Evolutionary conservation across 495 filamentous ascomycete species (phyloP).

Genomic region (Aspergillus carlsbadensis): DNA sequence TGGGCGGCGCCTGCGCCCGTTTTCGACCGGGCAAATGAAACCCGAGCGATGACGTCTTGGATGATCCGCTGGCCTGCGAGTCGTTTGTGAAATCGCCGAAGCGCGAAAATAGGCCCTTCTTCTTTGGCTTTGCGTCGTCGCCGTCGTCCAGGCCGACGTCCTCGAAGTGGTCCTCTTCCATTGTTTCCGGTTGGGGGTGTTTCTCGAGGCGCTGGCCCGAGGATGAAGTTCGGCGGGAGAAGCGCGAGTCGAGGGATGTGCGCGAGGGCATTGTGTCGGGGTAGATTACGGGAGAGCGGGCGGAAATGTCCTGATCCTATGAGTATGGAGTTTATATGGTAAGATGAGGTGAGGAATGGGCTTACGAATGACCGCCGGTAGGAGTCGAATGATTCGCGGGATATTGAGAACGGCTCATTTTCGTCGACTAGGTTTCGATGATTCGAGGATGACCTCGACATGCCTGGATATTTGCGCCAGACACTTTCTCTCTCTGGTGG

Average conservation of each 20-base stretch:
- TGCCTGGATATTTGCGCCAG: constrained; percentile 73
- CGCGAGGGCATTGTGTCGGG: constrained; percentile 58
- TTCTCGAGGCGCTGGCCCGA: constrained; percentile 52
- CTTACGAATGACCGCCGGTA: constrained; percentile 94
- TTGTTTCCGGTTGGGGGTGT: constrained; percentile 46
- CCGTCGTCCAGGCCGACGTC: constrained; percentile 89
- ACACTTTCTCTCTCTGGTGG: constrained; percentile 82
- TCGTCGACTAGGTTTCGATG: constrained; percentile 70
- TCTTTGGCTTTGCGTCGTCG: constrained; percentile 72
- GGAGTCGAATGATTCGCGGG: constrained; percentile 95
- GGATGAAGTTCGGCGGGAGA: constrained; percentile 51
- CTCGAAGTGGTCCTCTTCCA: constrained; percentile 79
- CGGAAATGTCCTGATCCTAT: constrained; percentile 76
- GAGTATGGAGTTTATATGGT: constrained; percentile 1
- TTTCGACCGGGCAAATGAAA: constrained; percentile 74
- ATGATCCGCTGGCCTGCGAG: constrained; percentile 40
- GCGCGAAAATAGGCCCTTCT: constrained; percentile 78
- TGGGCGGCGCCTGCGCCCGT: constrained; percentile 70
- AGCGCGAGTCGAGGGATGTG: constrained; percentile 76
- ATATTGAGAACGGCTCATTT: constrained; percentile 94
- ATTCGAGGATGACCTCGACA: constrained; percentile 68
- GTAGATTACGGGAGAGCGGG: constrained; percentile 72
- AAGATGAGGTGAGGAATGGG: constrained; percentile 12
- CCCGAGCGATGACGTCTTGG: constrained; percentile 48
- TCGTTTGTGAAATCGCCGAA: constrained; percentile 65